A percentile compares a stretch with the other conserved stretches of the same genome.
These are phyloP conservation scores for Kodamaea kaohsiungensis DNA, from an alignment of 805 yeast genomes.

Conservation along the genomic window DNA sequence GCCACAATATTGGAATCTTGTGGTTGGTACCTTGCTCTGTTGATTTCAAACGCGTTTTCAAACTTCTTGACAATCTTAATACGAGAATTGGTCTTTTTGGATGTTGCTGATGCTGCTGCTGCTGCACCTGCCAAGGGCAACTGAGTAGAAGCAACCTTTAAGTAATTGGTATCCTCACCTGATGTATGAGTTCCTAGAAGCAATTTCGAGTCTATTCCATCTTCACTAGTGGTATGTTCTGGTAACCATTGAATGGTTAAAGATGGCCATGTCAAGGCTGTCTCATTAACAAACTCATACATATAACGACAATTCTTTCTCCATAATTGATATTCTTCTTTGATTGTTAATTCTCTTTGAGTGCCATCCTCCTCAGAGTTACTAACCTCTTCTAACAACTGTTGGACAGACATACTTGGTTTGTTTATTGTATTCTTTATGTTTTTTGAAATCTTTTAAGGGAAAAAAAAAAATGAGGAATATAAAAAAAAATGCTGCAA, in stretches of 20 bases:
- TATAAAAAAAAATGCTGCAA: not conserved
- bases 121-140: slow-evolving; percentile 40
- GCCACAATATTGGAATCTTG: slow-evolving; percentile 56
- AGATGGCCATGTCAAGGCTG: slow-evolving; percentile 82
- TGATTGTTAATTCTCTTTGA: slow-evolving; percentile 45
- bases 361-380: slow-evolving; percentile 6
- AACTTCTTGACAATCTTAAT: slow-evolving; percentile 62
- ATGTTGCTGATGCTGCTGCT: slow-evolving; percentile 5
- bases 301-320: slow-evolving; percentile 75
- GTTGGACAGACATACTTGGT: slow-evolving; percentile 6
- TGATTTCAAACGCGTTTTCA: slow-evolving; percentile 63
- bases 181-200: slow-evolving; percentile 75
- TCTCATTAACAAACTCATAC: slow-evolving; percentile 82
- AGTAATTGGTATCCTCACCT: slow-evolving; percentile 63
- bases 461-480: not conserved
- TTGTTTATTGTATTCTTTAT: not conserved
- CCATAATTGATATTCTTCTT: slow-evolving; percentile 78
- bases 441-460: not conserved
- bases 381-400: slow-evolving; percentile 4
- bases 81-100: slow-evolving; percentile 47
- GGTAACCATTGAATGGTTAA: slow-evolving; percentile 80
- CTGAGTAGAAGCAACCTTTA: slow-evolving; percentile 64
- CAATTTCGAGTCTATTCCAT: slow-evolving; percentile 49
- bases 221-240: slow-evolving; percentile 21
- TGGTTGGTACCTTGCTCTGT: slow-evolving; percentile 72